Percentiles rank a stretch among this genome's conserved stretches.
These are phyloP conservation scores for Dipodascus albidus DNA, from an alignment of 805 yeast species.

Conservation along the genomic window DNA sequence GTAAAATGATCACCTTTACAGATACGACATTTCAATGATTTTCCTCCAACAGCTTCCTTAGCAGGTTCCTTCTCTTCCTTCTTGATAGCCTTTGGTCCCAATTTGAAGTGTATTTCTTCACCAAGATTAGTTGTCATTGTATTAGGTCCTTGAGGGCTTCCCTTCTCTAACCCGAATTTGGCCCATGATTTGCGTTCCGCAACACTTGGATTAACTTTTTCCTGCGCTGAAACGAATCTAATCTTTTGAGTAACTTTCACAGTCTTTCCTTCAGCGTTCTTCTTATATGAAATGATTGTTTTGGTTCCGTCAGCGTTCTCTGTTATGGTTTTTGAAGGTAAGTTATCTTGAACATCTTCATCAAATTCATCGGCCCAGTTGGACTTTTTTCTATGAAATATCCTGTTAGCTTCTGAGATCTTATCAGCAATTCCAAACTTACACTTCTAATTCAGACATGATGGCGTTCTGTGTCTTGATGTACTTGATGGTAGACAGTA, in stretches of 20 bases:
- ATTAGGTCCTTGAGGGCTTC: conserved; percentile 75
- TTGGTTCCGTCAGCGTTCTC: conserved; percentile 81
- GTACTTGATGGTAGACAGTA: neutral
- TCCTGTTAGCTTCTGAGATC: neutral
- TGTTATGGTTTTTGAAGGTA: conserved; percentile 63
- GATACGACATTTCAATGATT: conserved; percentile 60
- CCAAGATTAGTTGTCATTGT: conserved; percentile 79
- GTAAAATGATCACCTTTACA: conserved; percentile 95
- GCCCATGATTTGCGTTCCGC: conserved; percentile 85
- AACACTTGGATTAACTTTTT: conserved; percentile 70
- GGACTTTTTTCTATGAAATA: conserved; percentile 2
- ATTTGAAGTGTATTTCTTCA: conserved; percentile 65
- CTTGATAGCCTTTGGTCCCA: conserved; percentile 34
- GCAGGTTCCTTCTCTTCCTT: conserved; percentile 49
- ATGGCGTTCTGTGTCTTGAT: neutral
- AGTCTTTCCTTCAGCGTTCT: conserved; percentile 64
- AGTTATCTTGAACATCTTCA: conserved; percentile 30
- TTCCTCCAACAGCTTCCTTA: conserved; percentile 36
- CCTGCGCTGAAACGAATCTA: conserved; percentile 63
- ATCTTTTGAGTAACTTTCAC: conserved; percentile 81
- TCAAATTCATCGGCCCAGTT: conserved; percentile 66
- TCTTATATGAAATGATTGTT: conserved; percentile 66
- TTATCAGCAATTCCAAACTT: neutral
- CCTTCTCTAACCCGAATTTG: conserved; percentile 75
- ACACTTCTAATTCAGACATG: conserved; percentile 1